phyloP scores from a whole-genome alignment of 345 rosid species.

The Euphorbia tirucalli region DNA sequence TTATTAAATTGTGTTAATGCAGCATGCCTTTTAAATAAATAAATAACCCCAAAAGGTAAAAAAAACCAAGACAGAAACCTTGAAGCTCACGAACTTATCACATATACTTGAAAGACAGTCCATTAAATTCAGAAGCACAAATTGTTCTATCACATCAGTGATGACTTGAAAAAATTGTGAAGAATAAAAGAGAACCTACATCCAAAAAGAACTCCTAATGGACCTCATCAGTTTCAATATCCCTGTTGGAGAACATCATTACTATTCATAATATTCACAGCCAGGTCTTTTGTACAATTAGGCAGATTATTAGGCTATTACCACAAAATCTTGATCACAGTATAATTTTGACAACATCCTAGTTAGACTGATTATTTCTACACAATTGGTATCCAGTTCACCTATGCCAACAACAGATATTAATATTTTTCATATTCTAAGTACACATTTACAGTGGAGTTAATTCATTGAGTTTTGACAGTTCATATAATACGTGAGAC shows the following conservation, averaged over 20 bases:
- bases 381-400: not conserved
- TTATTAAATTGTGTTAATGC: conserved; percentile 1
- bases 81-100: not conserved
- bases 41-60: not conserved
- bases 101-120: not conserved
- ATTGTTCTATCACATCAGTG: not conserved
- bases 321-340: not conserved
- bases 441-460: no score
- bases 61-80: not conserved
- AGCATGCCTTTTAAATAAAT: not conserved
- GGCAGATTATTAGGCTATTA: not conserved
- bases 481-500: no score
- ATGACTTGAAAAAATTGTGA: not conserved
- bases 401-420: not conserved
- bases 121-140: not conserved
- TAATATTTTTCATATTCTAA: not conserved
- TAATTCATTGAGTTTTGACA: no score
- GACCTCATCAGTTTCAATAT: not conserved
- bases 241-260: not conserved
- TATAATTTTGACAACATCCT: not conserved
- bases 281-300: not conserved
- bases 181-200: not conserved
- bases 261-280: not conserved
- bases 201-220: not conserved
- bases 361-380: no score